Base-by-base conservation (phyloP, 352 stramenopile genomes). In the Pythium angustatum region DNA sequence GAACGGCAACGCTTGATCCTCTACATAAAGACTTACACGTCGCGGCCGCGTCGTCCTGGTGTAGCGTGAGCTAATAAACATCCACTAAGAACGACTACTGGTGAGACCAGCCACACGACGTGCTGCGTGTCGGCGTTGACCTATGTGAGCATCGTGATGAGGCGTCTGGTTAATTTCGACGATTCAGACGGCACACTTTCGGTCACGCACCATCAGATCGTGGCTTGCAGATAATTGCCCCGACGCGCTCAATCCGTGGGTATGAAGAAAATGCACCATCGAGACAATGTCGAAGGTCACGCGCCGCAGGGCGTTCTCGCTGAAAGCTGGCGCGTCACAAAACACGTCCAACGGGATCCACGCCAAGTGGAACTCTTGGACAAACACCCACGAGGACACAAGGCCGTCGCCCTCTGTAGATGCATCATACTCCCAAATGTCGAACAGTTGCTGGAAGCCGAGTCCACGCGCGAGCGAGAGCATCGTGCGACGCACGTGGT, bases 231-330 rank as follows among this genome's bases (percentile, higher is more conserved):
- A 69, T 31, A 90, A 38, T 57, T 90, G 77, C 15, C 81, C 81
- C 1, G 75, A 77, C 43, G 83, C 64, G 28, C 77, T 87, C 19
- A 87, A 54, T 28, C 52, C 52, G 22, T 90, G 77, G 19, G 63
- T 63, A 52, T 90, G 81, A n/a, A 90, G 58, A 52, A 87, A 90
- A 47, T 90, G 70, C 31, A 90, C 68, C 28, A 80, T 64, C 15
- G 78, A 74, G 12, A 76, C 73, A 17, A 87, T 58, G 47, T 88
- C 75, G 54, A 90, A 87, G 26, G 80, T 63, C 24, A 80, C 64
- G 4, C 60, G 57, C n/a, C 75, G 72, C 30, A 90, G 63, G 21
- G 65, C 79, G 27, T 74, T 68, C 45, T 90, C 78, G 9, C 73
- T 69, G 45, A 87, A 81, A 12, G 48, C 61, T 14, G 73, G 49